These are phyloP conservation scores for Gypsophila paniculata DNA, from an alignment of 179 eudicot genomes.

Conservation along the genomic window DNA sequence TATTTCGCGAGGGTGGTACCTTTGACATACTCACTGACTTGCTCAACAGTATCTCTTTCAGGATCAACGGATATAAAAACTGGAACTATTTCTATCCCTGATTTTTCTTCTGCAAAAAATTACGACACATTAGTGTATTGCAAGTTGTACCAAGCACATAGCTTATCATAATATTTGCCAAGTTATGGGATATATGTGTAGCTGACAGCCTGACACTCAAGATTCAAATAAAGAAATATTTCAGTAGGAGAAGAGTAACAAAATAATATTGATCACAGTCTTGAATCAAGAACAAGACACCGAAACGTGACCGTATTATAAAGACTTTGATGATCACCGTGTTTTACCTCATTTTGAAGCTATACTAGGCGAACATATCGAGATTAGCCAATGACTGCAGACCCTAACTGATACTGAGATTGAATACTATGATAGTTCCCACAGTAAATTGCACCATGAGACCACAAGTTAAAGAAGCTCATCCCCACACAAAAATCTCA, in stretches of 20 bases:
- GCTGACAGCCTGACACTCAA: not conserved
- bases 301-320: too few species aligned
- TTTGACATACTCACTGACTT: slow-evolving; percentile 81
- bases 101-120: slow-evolving; percentile 54
- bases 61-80: slow-evolving; percentile 96
- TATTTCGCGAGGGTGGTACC: slow-evolving; percentile 33
- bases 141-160: not conserved
- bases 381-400: too few species aligned
- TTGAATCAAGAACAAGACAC: too few species aligned
- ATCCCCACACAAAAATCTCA: too few species aligned
- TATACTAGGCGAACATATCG: too few species aligned
- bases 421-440: too few species aligned
- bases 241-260: not conserved
- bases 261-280: too few species aligned
- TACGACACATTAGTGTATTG: not conserved
- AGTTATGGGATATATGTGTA: not conserved
- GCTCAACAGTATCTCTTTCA: slow-evolving; percentile 94
- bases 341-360: too few species aligned
- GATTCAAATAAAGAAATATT: not conserved
- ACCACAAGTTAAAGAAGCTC: not conserved
- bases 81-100: slow-evolving; percentile 75
- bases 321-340: too few species aligned
- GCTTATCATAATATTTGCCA: not conserved
- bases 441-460: not conserved
- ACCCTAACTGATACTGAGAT: too few species aligned